These are phyloP conservation scores for Dacryopinax primogenitus DNA, from an alignment of 768 basidiomycete genomes.

Conservation along the genomic window DNA sequence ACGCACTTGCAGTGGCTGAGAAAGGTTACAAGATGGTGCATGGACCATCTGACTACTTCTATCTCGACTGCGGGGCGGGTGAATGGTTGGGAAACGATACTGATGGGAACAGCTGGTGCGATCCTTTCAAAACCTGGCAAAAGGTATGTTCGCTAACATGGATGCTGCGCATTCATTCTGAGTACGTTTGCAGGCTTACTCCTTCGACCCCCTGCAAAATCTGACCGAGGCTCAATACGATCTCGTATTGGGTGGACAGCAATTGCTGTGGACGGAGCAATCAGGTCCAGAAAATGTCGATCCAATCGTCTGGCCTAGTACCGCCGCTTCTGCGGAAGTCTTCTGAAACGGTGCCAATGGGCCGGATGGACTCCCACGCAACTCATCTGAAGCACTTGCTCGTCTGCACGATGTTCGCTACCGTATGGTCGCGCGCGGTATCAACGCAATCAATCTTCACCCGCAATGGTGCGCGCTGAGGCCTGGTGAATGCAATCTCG, in stretches of 20 bases:
- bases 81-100: constrained; percentile 48
- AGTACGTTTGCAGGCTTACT: constrained; percentile 36
- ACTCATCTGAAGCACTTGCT: constrained; percentile 40
- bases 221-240: constrained; percentile 35
- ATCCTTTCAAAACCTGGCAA: constrained; percentile 72
- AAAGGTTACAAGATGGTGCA: constrained; percentile 54
- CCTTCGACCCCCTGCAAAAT: constrained; percentile 57
- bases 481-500: constrained; percentile 45
- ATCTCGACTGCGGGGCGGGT: constrained; percentile 56
- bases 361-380: constrained; percentile 28
- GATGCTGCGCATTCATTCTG: not conserved
- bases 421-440: constrained; percentile 48
- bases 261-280: constrained; percentile 64
- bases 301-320: constrained; percentile 56
- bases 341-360: constrained; percentile 50
- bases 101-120: constrained; percentile 43
- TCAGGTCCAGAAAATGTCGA: constrained; percentile 57
- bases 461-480: constrained; percentile 61
- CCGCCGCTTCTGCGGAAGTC: constrained; percentile 57
- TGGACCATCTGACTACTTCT: constrained; percentile 62
- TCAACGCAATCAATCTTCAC: constrained; percentile 48
- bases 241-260: constrained; percentile 63
- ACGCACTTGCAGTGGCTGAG: constrained; percentile 46
- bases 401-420: constrained; percentile 52
- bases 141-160: constrained; percentile 32